phyloP scores from a whole-genome alignment of 352 stramenopile species.

The Phytophthora uliginosa region DNA sequence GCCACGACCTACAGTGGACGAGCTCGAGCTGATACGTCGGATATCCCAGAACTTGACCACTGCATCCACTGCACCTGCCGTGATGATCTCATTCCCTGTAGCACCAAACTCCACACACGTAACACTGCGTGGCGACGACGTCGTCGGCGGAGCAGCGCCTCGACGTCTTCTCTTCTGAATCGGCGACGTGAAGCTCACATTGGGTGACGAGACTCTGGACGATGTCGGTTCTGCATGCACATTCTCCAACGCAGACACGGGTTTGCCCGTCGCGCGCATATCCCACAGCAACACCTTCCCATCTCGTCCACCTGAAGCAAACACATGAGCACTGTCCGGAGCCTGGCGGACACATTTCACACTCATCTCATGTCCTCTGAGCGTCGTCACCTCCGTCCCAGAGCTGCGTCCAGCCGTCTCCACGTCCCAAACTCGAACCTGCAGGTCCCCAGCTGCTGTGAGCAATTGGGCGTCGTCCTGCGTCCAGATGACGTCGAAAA shows the following conservation, averaged over 20 bases:
- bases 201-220: constrained; percentile 19
- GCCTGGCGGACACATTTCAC: constrained; percentile 81
- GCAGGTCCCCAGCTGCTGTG: constrained; percentile 68
- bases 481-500: constrained; percentile 80
- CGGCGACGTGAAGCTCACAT: constrained; percentile 45
- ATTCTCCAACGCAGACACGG: constrained; percentile 42
- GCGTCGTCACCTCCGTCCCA: constrained; percentile 25
- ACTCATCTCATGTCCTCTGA: constrained; percentile 70
- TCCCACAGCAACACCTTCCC: constrained; percentile 77
- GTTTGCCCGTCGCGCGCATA: constrained; percentile 35
- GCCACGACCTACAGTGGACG: constrained; percentile 6
- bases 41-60: constrained; percentile 83
- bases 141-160: constrained; percentile 25
- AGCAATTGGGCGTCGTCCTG: constrained; percentile 57
- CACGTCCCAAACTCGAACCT: constrained; percentile 65
- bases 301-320: constrained; percentile 71
- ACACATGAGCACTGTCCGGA: constrained; percentile 39
- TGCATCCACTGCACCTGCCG: constrained; percentile 66
- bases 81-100: constrained; percentile 55
- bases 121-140: constrained; percentile 59
- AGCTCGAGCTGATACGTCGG: constrained; percentile 34
- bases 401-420: constrained; percentile 36
- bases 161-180: constrained; percentile 36
- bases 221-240: constrained; percentile 44
- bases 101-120: constrained; percentile 77